A percentile compares a stretch with the other conserved stretches of the same genome.
Conservation (phyloP, 2,329 filamentous ascomycete species). For the Sporothrix luriei region DNA sequence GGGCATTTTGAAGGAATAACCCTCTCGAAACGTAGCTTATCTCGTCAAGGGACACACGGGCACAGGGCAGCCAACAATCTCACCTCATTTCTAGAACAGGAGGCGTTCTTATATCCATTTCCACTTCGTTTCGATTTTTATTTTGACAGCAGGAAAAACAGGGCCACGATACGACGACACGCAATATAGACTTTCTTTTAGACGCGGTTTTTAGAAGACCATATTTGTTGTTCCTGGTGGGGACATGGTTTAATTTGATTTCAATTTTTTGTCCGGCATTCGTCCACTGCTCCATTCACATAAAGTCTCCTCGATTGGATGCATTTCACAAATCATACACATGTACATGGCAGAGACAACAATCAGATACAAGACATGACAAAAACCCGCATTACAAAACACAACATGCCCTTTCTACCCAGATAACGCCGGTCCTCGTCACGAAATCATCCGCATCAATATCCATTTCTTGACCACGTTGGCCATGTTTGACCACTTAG, state of each 20-base stretch:
- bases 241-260: background rate
- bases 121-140: slow-evolving; percentile 3
- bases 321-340: slow-evolving; percentile 11
- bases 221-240: background rate
- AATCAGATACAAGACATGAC: background rate
- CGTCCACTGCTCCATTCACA: slow-evolving; percentile 1
- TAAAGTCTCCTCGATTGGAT: background rate
- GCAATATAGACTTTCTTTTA: slow-evolving; percentile 13
- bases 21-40: background rate
- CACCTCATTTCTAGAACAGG: background rate
- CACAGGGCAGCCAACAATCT: background rate
- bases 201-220: background rate
- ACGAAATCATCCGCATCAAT: background rate
- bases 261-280: background rate
- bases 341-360: background rate
- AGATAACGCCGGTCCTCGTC: slow-evolving; percentile 29
- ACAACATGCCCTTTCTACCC: slow-evolving; percentile 23
- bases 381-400: slow-evolving; percentile 4
- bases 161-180: slow-evolving; percentile 3
- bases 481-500: too few relatives aligned
- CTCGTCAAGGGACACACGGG: too few relatives aligned
- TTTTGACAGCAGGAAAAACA: slow-evolving; percentile 6
- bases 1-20: slow-evolving; percentile 22
- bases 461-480: background rate
- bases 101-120: background rate